Evolutionary conservation across 2,329 filamentous ascomycete species (phyloP).

Genomic region (Calonectria hongkongensis): DNA sequence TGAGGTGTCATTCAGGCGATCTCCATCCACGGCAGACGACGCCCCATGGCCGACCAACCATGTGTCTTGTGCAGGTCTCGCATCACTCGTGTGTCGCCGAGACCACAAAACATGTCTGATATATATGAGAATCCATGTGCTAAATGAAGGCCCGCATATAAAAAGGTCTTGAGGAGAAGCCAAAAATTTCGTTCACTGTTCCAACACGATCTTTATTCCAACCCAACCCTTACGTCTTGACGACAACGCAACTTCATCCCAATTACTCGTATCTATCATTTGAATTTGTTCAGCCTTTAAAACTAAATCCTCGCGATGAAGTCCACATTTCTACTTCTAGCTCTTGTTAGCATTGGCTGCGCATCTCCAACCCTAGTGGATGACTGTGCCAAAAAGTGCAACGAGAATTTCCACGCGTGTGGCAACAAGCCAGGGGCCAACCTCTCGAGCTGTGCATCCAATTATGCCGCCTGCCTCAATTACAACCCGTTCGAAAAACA

Average conservation of each 20-base stretch:
- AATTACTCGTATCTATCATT: background rate
- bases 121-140: conserved; percentile 16
- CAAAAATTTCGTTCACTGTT: background rate
- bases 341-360: background rate
- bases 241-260: background rate
- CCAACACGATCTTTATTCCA: background rate
- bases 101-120: conserved; percentile 19
- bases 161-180: background rate
- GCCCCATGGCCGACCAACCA: conserved; percentile 8
- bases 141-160: background rate
- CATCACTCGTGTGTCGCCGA: conserved; percentile 5
- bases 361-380: background rate
- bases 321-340: background rate
- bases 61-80: conserved; percentile 11
- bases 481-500: conserved; percentile 15
- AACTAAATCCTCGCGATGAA: background rate
- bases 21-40: background rate
- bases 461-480: conserved; percentile 6
- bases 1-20: conserved; percentile 9
- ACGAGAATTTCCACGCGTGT: background rate
- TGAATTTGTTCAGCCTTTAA: too few species aligned
- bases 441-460: background rate
- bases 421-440: background rate
- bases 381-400: background rate
- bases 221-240: background rate